Evolutionary conservation across 768 basidiomycete genomes (phyloP), one percentile per base, ranked within the genome.

Genomic region (Boletus sp.): DNA sequence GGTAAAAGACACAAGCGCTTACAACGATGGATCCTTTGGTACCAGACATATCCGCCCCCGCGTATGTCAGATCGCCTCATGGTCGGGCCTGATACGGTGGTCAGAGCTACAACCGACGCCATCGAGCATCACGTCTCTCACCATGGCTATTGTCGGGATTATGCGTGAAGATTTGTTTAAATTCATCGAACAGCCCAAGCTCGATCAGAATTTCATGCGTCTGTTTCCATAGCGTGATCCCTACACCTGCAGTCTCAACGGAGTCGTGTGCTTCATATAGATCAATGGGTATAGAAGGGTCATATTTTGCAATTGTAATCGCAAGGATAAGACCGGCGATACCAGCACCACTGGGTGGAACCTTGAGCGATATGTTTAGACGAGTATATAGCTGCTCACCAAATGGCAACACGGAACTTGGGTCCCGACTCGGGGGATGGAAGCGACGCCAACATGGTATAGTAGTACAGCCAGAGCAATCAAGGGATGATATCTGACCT

Each of bases 161-260:
- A 12, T 54, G 51, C 4, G 60, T 54, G 17, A 64, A 63, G 14
- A 68, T 56, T 7, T 50, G 52, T 18, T 51, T 46, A 14, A 71
- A 54, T 3, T 73, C 77, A 11, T 76, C 67, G 12, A 73, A 65
- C 6, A 83, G 58, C 1, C 77, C 80, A 41, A 83, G 76, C 9
- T 66, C 63, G 50, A 76, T 66, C 55, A 83, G 62, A 17, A 80
- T 71, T 7, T 67, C 68, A 74, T 77, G 78, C 5, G n/a, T n/a
- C n/a, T n/a, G n/a, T n/a, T 64, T 64, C 80, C 80, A 80, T 4
- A 81, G 69, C 63, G 76, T 41, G 71, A 80, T 40, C 65, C 82
- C 77, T 5, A 74, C 74, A 15, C 78, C 78, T 5, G 71, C 62
- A 15, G 73, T 71, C 3, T 71, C 71, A 40, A 79, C 66, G 24